Percentiles rank a stretch among this genome's conserved stretches.
phyloP scores from a whole-genome alignment of 2,329 filamentous ascomycete species.

The Ophiognomonia clavigignenti-juglandacearum region DNA sequence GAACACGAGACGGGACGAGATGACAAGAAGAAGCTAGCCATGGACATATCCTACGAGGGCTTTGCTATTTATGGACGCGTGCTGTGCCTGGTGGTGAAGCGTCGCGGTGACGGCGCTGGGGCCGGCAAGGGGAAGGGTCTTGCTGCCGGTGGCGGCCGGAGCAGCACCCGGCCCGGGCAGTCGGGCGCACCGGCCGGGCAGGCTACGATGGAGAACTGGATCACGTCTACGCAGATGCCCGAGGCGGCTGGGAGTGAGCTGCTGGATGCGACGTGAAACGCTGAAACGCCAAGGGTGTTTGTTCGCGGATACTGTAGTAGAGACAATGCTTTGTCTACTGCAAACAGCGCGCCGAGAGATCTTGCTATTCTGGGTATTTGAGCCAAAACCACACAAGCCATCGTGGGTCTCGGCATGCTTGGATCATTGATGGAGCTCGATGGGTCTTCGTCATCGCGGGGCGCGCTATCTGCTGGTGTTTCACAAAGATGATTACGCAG shows the following conservation, averaged over 20 bases:
- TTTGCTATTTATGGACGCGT: constrained; percentile 95
- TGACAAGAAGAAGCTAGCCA: constrained; percentile 86
- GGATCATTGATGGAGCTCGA: too few relatives aligned
- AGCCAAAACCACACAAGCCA: too few relatives aligned
- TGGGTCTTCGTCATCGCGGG: background rate
- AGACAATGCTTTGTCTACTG: too few relatives aligned
- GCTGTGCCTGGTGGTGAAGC: constrained; percentile 82
- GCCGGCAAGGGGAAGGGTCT: constrained; percentile 20
- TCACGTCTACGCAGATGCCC: constrained; percentile 69
- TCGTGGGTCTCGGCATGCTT: too few relatives aligned
- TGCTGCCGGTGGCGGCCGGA: constrained; percentile 34
- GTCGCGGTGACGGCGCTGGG: constrained; percentile 43
- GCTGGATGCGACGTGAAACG: constrained; percentile 6
- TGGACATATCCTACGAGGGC: constrained; percentile 87
- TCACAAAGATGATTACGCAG: constrained; percentile 1
- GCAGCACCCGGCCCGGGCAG: too few relatives aligned
- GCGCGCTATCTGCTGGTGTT: background rate
- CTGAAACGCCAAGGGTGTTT: background rate
- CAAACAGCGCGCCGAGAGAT: too few relatives aligned
- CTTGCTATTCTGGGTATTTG: background rate
- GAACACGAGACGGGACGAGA: constrained; percentile 37
- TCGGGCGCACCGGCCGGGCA: too few relatives aligned
- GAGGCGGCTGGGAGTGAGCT: constrained; percentile 27
- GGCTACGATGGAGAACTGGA: constrained; percentile 80
- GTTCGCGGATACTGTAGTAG: too few relatives aligned